Base-by-base conservation (phyloP, 2,329 filamentous ascomycete genomes). In the Talaromyces verruculosus region DNA sequence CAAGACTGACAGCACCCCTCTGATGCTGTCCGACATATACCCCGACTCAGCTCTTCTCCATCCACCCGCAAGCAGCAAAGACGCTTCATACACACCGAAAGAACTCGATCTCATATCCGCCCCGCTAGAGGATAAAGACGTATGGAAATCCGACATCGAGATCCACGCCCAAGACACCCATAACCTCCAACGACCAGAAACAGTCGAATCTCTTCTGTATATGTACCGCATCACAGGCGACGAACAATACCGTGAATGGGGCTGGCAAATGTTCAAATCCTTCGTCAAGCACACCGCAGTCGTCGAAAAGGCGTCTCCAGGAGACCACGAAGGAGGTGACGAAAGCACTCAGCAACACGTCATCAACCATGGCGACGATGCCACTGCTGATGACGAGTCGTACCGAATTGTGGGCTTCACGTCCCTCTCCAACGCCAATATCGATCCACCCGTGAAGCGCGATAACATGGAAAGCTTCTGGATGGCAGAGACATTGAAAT, bases 391-490 rank as follows among this genome's bases (percentile, higher is more conserved):
- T 63, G 45, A 49, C 10, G 45, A 49, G 13, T 19, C 28, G 28
- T 69, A 70, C 39, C 73, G 74, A 28, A 76, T 80, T 45, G 73
- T 75, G 49, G 93, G 93, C 0, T 98, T 96, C 75, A 92, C 91
- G 0, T 93, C 90, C 70, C 83, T 98, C 68, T 84, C 84, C 19
- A 87, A 96, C 74, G 93, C 93, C 30, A 88, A 89, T 70, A 79
- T 80, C 5, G 79, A 95, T 10, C 93, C 93, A 22, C 88, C 92
- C 0, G 77, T 82, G 15, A 81, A 83, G 55, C 84, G 88, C 67
- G 94, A 99, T 78, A 98, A 98, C 72, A 97, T 99, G 94, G 95
- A 99, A 81, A 96, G 92, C 76, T 98, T 98, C 81, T 99, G 95
- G 95, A 86, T 99, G 83, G 93, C 95, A 57, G 95, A 99, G 81